Evolutionary conservation across 176 grass and related monocot genomes (phyloP), one percentile per base, ranked within the genome.

Genomic region (Triticum dicoccoides): DNA sequence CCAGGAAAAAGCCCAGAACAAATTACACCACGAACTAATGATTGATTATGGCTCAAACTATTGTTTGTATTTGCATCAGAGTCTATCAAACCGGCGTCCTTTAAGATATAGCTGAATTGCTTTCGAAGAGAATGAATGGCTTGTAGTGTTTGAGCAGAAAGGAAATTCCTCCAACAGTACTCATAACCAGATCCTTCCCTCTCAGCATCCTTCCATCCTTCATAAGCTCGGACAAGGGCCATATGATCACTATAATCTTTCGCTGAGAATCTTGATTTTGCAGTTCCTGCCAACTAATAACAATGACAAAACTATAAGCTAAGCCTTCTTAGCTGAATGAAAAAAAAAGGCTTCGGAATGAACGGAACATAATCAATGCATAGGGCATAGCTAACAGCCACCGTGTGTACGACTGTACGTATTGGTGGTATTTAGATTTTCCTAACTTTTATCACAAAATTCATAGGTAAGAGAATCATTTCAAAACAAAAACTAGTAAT

Each of bases 171-270:
- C 93, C 96, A 98, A 44, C 96, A 98, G 59, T 98, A 98, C 80
- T 98, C 96, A 81, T 98, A 98, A 89, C 88, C 74, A 65, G 93
- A 94, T 21, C 96, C 92, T 89, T 96, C 96, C 84, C 92, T 94
- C 80, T 98, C 96, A 77, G 96, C 91, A 92, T 95, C 94, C 87
- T 98, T 98, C 91, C 93, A 98, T 92, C 96, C 96, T 90, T 98
- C 93, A 49, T 91, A 98, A 88, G 96, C 96, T 67, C 96, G 84
- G 29, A 98, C 92, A 59, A 98, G 90, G 52, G 96, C 93, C 96
- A 98, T 98, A 84, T 98, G 96, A 82, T 98, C 96, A 89, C 96
- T 96, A 90, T 94, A 98, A 86, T 98, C 96, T 86, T 98, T 98
- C 0, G 92, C 86, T 67, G 96, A 96, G 85, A 98, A 98, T 89